phyloP scores from a whole-genome alignment of 1,284 basidiomycete species.

The Inonotus hispidus region DNA sequence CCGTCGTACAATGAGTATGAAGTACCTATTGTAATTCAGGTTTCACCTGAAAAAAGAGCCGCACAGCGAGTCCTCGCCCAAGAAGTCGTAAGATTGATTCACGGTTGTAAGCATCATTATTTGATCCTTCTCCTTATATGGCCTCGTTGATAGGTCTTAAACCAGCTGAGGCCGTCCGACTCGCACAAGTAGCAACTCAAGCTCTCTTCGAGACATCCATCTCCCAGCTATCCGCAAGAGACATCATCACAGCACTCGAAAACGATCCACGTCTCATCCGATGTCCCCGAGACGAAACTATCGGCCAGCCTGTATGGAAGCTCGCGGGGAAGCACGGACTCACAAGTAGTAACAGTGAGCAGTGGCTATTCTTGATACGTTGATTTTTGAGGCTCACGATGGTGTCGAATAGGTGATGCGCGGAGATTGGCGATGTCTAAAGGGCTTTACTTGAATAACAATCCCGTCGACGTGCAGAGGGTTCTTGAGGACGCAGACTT shows the following conservation, averaged over 20 bases:
- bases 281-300: slow-evolving; percentile 29
- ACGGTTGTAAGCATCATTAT: slow-evolving; percentile 54
- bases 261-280: slow-evolving; percentile 29
- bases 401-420: slow-evolving; percentile 7
- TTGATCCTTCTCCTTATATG: background rate
- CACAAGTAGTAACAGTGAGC: slow-evolving; percentile 27
- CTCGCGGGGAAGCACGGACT: slow-evolving; percentile 28
- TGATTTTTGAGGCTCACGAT: background rate
- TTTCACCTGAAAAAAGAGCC: slow-evolving; percentile 49
- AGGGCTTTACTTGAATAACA: slow-evolving; percentile 18
- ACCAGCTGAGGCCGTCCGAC: slow-evolving; percentile 27
- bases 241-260: slow-evolving; percentile 28
- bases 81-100: slow-evolving; percentile 87
- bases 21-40: slow-evolving; percentile 29
- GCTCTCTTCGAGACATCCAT: slow-evolving; percentile 31
- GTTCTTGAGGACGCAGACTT: slow-evolving; percentile 38
- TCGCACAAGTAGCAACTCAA: slow-evolving; percentile 30
- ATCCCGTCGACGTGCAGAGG: slow-evolving; percentile 6
- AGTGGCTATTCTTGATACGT: background rate
- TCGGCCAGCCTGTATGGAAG: slow-evolving; percentile 25
- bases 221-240: slow-evolving; percentile 23
- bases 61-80: slow-evolving; percentile 81
- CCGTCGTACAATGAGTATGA: slow-evolving; percentile 8
- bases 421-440: slow-evolving; percentile 6
- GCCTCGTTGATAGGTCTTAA: background rate